Evolutionary conservation across 768 basidiomycete species (phyloP).

Genomic region (Cyclocybe cylindracea): DNA sequence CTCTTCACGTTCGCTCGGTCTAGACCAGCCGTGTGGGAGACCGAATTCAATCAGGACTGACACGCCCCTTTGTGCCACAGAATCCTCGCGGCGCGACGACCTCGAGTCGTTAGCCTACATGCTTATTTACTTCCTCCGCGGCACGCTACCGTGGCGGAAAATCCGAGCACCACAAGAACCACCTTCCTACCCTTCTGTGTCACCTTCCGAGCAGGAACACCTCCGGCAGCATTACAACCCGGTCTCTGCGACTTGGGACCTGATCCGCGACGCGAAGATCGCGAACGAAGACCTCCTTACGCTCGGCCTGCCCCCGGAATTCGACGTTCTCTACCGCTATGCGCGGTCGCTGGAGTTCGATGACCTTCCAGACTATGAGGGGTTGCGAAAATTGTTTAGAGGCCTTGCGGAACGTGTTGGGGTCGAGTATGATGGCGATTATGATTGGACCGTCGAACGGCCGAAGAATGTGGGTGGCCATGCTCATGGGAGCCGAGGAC

Average conservation of each 20-base stretch:
- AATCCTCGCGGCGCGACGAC: conserved; percentile 76
- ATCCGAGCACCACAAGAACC: conserved; percentile 51
- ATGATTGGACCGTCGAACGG: conserved; percentile 39
- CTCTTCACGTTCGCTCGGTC: not conserved
- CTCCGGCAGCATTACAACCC: conserved; percentile 43
- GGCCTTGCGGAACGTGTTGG: conserved; percentile 56
- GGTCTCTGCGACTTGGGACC: conserved; percentile 71
- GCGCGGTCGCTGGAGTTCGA: conserved; percentile 80
- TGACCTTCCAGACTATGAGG: conserved; percentile 87
- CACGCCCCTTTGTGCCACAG: conserved; percentile 30
- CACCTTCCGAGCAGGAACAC: conserved; percentile 25
- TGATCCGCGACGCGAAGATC: conserved; percentile 74
- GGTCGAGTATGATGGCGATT: conserved; percentile 53
- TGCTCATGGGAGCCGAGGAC: conserved; percentile 14
- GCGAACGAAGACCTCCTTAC: conserved; percentile 68
- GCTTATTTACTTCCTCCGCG: conserved; percentile 84
- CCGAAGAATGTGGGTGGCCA: conserved; percentile 12
- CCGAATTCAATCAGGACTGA: too few species aligned
- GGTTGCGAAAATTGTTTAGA: conserved; percentile 72
- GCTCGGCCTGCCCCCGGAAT: conserved; percentile 76
- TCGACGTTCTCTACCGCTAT: conserved; percentile 80
- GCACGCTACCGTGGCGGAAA: conserved; percentile 78
- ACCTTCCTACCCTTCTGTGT: conserved; percentile 26
- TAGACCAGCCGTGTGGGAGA: too few species aligned
- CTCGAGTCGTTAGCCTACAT: conserved; percentile 78